Base-by-base conservation (phyloP, 2,329 filamentous ascomycete genomes). In the Botryosphaeria dothidea region DNA sequence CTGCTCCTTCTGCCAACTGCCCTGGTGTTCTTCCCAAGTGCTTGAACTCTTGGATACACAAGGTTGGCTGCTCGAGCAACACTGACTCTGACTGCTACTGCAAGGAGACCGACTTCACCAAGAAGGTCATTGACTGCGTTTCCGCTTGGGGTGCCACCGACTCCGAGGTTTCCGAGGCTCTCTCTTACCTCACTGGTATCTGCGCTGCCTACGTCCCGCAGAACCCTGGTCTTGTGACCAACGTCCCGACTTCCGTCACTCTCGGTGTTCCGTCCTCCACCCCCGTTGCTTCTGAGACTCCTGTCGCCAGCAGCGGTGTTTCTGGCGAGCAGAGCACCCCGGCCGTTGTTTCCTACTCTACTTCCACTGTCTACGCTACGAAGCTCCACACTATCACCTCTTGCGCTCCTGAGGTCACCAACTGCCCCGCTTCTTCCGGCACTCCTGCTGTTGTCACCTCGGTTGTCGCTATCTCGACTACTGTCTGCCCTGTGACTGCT, bases 171-270 rank as follows among this genome's bases (percentile, higher is more conserved):
- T 83, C 87, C 63, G 80, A 88, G 71, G 92, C 92, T 67, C 85
- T 95, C 66, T 85, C 86, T 72, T 97, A 92, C 87, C 90, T 97
- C 84, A 90, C 93, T 79, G 93, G 93, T 77, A 92, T 98, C 80
- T 98, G 94, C 82, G 92, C 91, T 65, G 81, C 85, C 62, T 89
- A 90, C 79, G 85, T 92, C 38, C 82, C 85, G 17, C 72, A 85
- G 75, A 97, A 97, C 86, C 92, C 93, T n/a, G 91, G 85, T 68
- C 91, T 98, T 72, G 86, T 92, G 74, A 96, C 91, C 57, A 88
- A 86, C 68, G 88, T 92, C 70, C 87, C 90, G 25, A 83, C 84
- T 43, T 81, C 87, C 75, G 86, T 87, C 71, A 75, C 74, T 27
- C 69, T 78, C 52, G 72, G 73, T 56, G 36, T 49, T n/a, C 58